Base-by-base conservation (phyloP, 371 early-diverging fungal genomes). In the Mortierella sp. region DNA sequence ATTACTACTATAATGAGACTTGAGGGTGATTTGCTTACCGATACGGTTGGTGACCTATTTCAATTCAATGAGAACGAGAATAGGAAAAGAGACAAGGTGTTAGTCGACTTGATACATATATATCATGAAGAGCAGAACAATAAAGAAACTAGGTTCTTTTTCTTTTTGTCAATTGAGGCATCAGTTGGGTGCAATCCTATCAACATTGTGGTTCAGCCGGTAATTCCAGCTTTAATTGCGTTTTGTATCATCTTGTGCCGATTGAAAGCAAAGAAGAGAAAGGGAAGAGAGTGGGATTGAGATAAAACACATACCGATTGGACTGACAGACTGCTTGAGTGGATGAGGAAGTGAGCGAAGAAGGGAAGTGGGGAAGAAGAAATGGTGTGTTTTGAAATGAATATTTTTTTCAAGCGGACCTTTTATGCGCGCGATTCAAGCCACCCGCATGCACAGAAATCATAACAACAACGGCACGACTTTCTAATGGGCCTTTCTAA, bases 161-260 rank as follows among this genome's bases (percentile, higher is more conserved):
- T 65, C 14, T 65, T 3, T 65, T 38, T 60, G 63, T 60, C 6
- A 60, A 60, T 60, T 60, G 19, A 31, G 63, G 63, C 63, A 65
- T 47, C 45, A 55, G 65, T 73, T 60, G 68, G 26, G 50, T 54
- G 73, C 76, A 63, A 52, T 68, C 47, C 48, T 65, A 47, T 88
- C 88, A 86, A 86, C 88, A 88, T 81, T 79, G 81, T 78, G 55
- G 57, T 86, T 88, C 88, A 88, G 88, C 84, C 88, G 88, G 88
- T 88, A 88, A 85, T 85, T 88, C 88, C 85, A 88, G 88, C 84
- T 88, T 88, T 88, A 76, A 88, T 88, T 88, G 88, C 88, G 65
- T 82, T 82, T 76, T 73, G 84, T 83, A 75, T 88, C 88, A 88
- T 88, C 88, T 57, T 81, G 65, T 65, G 65, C 65, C 65, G 65